Base-by-base conservation (phyloP, 2,329 filamentous ascomycete genomes). In the Xylaria sp. region DNA sequence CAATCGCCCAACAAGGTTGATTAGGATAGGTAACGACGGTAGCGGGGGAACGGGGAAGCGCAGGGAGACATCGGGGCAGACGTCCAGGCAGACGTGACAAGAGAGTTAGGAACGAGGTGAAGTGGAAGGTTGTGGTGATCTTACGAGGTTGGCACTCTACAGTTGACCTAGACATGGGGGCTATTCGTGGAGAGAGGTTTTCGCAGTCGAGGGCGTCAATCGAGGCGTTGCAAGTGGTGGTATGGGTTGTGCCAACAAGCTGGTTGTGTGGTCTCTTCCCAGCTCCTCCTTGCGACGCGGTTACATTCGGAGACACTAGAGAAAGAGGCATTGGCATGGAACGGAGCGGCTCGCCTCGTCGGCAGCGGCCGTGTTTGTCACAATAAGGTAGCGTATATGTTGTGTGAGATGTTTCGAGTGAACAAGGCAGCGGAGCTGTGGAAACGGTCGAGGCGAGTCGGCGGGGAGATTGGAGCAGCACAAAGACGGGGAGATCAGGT, bases 221-320 rank as follows among this genome's bases (percentile, higher is more conserved):
- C 9, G 67, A 49, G 27, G 41, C 19, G 41, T 51, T 19, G 35
- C 3, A 40, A 37, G 47, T 13, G 9, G 62, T 58, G 25, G 55
- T 48, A n/a, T 72, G 75, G 3, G 60, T 27, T 27, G 54, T 48
- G 23, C 72, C 75, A 2, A 77, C 67, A 62, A 77, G 84, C 31
- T 83, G 79, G 40, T 80, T 76, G 65, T 83, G 80, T 41, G 74
- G 79, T 60, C 81, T 74, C 71, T 85, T 85, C 53, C 78, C 76
- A 48, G 74, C 73, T 27, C 72, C 73, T 19, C 72, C 67, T 52
- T 82, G 79, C 23, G 76, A 72, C 68, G 82, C 80, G 70, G 79
- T 77, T 29, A 82, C 76, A 63, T 85, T 84, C 11, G 77, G 72
- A 17, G 82, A 80, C 70, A 83, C 75, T 54, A 78, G 75, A 44